Percentiles rank a stretch among this genome's conserved stretches.
These are phyloP conservation scores for Cryptomeria japonica DNA, from an alignment of 75 land plant genomes.

Conservation along the genomic window DNA sequence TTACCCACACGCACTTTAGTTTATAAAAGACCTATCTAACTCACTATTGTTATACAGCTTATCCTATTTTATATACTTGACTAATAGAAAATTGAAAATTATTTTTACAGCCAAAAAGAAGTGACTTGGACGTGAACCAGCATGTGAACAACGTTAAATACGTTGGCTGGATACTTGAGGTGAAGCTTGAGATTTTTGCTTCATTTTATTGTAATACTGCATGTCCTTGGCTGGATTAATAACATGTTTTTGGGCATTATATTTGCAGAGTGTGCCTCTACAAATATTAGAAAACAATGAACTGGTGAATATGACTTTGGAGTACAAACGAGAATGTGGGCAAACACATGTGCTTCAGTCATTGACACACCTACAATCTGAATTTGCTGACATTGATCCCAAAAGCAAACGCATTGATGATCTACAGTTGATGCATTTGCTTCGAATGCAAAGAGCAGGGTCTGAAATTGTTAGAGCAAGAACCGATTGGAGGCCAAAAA, in stretches of 20 bases:
- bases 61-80: not conserved
- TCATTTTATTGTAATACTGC: not conserved
- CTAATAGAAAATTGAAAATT: not conserved
- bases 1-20: too few species aligned
- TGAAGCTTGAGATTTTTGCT: not conserved
- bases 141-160: conserved; percentile 91
- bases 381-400: not conserved
- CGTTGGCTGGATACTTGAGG: conserved; percentile 90
- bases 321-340: conserved; percentile 80
- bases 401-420: not conserved
- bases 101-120: conserved; percentile 54
- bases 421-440: not conserved
- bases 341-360: conserved; percentile 66
- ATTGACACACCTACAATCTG: conserved; percentile 37
- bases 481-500: conserved; percentile 4
- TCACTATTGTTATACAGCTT: too few species aligned
- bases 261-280: conserved; percentile 72
- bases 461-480: conserved; percentile 9
- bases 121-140: conserved; percentile 81
- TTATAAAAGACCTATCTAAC: too few species aligned
- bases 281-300: conserved; percentile 54
- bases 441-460: conserved; percentile 8
- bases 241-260: not conserved
- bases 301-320: conserved; percentile 55
- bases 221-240: too few species aligned